These are phyloP conservation scores for Rhodotorula sphaerocarpa DNA, from an alignment of 768 basidiomycete species.

Conservation along the genomic window DNA sequence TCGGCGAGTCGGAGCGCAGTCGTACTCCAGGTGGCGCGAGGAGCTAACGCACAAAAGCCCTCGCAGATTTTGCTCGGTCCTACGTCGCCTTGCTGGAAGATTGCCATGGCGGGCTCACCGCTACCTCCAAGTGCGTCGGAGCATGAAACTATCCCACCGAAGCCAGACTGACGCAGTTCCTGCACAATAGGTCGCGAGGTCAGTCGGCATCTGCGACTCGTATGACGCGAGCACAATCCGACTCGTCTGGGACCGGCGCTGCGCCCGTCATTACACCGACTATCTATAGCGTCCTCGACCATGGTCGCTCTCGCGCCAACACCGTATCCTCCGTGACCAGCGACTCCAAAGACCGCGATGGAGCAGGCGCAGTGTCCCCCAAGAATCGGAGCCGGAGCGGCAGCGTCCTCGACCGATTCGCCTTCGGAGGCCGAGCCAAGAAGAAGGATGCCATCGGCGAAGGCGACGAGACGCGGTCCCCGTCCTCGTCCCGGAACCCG, in stretches of 20 bases:
- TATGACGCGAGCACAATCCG: slow-evolving; percentile 23
- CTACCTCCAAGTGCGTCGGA: too few relatives aligned
- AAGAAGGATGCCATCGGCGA: slow-evolving; percentile 1
- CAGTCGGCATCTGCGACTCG: slow-evolving; percentile 10
- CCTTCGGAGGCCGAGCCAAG: slow-evolving; percentile 2
- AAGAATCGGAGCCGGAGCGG: slow-evolving; percentile 20
- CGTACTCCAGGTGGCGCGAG: too few relatives aligned
- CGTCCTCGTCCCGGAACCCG: background rate
- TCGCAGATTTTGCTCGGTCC: slow-evolving; percentile 1
- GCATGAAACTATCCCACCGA: too few relatives aligned
- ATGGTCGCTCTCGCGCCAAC: slow-evolving; percentile 8
- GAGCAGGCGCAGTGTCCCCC: background rate
- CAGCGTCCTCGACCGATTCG: slow-evolving; percentile 22
- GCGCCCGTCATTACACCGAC: background rate
- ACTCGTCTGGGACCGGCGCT: background rate
- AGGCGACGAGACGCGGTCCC: background rate
- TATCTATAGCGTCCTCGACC: slow-evolving; percentile 13
- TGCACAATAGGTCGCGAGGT: too few relatives aligned
- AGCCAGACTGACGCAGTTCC: too few relatives aligned
- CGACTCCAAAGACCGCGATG: background rate
- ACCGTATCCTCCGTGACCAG: slow-evolving; percentile 4
- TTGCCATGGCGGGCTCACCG: background rate
- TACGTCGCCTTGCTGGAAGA: slow-evolving; percentile 1
- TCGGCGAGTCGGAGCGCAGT: background rate
- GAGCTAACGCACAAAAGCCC: background rate